A percentile compares a stretch with the other conserved stretches of the same genome.
These are phyloP conservation scores for Delphinella strobiligena DNA, from an alignment of 2,329 filamentous ascomycete genomes.

Conservation along the genomic window DNA sequence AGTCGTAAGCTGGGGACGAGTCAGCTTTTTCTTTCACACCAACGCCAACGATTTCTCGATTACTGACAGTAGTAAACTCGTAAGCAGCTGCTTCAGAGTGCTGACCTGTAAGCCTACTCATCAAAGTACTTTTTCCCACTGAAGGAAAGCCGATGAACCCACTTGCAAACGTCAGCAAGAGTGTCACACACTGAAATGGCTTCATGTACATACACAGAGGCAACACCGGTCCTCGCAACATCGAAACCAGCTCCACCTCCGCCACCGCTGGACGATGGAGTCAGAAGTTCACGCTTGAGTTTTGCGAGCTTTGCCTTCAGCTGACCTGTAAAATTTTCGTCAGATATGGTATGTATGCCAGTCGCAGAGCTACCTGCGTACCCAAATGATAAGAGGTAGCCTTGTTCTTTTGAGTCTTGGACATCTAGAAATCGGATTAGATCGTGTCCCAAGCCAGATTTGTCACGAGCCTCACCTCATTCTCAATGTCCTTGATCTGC, in stretches of 20 bases:
- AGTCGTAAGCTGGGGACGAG: constrained; percentile 54
- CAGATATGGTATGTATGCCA: too few relatives aligned
- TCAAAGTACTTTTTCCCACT: constrained; percentile 94
- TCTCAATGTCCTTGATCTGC: constrained; percentile 93
- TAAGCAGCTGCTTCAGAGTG: constrained; percentile 96
- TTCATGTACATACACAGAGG: constrained; percentile 55
- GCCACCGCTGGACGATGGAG: constrained; percentile 65
- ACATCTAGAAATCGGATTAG: constrained; percentile 53
- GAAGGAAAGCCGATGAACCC: constrained; percentile 98
- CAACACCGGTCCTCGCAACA: constrained; percentile 93
- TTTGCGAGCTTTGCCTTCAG: constrained; percentile 97
- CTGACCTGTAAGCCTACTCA: constrained; percentile 88
- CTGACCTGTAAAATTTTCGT: too few relatives aligned
- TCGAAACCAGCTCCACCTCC: constrained; percentile 90
- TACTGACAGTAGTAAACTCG: constrained; percentile 72
- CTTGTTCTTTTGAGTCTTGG: constrained; percentile 95
- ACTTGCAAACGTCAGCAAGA: constrained; percentile 12
- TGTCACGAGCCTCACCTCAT: too few relatives aligned
- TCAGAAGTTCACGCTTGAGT: constrained; percentile 89
- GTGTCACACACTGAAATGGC: too few relatives aligned
- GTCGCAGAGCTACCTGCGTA: too few relatives aligned
- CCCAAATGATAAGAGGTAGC: constrained; percentile 86
- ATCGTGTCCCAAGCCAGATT: too few relatives aligned
- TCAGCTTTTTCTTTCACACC: constrained; percentile 7
- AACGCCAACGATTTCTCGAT: not conserved